Conservation (phyloP, 2,329 filamentous ascomycete species). For the Fusarium abutilonis region DNA sequence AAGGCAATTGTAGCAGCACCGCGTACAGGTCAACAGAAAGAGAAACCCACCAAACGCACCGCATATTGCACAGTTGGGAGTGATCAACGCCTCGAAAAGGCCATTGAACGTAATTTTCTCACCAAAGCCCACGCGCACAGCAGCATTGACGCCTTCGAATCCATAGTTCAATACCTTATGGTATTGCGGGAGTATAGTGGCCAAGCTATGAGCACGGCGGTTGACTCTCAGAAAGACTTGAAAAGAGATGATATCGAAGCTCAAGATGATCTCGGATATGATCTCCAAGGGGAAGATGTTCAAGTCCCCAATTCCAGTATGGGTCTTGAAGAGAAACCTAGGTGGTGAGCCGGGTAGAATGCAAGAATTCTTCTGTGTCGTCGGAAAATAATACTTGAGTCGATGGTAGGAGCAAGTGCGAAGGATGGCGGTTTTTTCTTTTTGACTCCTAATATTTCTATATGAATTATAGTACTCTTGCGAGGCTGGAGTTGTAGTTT, state of each 20-base stretch:
- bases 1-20: slow-evolving; percentile 27
- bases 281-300: slow-evolving; percentile 3
- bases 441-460: too few species aligned
- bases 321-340: too few species aligned
- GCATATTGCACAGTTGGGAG: neutral
- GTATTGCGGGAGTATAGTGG: slow-evolving; percentile 1
- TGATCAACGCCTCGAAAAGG: neutral
- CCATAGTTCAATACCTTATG: neutral
- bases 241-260: slow-evolving; percentile 8
- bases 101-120: accelerated
- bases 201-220: neutral
- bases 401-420: slow-evolving; percentile 21
- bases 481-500: too few species aligned
- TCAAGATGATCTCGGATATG: neutral
- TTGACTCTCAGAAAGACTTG: slow-evolving; percentile 4
- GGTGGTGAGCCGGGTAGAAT: neutral
- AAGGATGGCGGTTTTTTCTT: neutral
- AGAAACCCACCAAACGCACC: slow-evolving; percentile 8
- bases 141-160: neutral
- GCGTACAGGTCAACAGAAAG: slow-evolving; percentile 2
- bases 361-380: too few species aligned
- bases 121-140: neutral
- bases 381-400: neutral
- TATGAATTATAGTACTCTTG: neutral
- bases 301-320: neutral